These are phyloP conservation scores for Pilaira anomala DNA, from an alignment of 192 early-diverging fungal species.

Conservation along the genomic window DNA sequence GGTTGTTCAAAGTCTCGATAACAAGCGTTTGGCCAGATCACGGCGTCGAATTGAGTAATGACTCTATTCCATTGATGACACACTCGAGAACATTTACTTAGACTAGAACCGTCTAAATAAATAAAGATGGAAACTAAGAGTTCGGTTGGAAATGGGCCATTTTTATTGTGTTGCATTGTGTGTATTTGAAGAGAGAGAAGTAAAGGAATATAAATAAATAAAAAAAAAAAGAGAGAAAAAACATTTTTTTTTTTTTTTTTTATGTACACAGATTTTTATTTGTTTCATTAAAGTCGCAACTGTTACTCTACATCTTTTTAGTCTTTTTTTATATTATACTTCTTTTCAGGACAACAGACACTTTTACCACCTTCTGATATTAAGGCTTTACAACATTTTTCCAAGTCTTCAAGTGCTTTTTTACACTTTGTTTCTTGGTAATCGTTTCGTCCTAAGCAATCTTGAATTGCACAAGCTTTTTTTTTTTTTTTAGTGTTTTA, in stretches of 20 bases:
- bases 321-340: no score
- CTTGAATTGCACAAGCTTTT: constrained; percentile 52
- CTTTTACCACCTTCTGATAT: constrained; percentile 39
- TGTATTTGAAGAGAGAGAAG: constrained; percentile 3
- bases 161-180: background rate
- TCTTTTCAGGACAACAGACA: constrained; percentile 40
- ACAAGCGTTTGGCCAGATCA: constrained; percentile 24
- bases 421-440: constrained; percentile 50
- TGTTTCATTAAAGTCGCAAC: no score
- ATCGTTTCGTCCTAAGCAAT: constrained; percentile 47
- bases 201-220: background rate
- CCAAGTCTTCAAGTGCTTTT: constrained; percentile 37
- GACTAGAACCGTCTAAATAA: constrained; percentile 29
- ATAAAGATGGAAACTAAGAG: constrained; percentile 32
- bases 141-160: constrained; percentile 23
- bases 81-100: constrained; percentile 17
- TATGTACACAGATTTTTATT: no score
- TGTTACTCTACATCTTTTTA: no score
- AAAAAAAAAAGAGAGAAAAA: constrained; percentile 7
- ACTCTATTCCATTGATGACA: constrained; percentile 25
- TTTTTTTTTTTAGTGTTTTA: no score
- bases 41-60: constrained; percentile 31
- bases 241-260: background rate
- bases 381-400: constrained; percentile 45
- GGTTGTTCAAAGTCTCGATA: constrained; percentile 15